phyloP scores from a whole-genome alignment of 2,329 filamentous ascomycete genomes.

The Boeremia lycopersici region DNA sequence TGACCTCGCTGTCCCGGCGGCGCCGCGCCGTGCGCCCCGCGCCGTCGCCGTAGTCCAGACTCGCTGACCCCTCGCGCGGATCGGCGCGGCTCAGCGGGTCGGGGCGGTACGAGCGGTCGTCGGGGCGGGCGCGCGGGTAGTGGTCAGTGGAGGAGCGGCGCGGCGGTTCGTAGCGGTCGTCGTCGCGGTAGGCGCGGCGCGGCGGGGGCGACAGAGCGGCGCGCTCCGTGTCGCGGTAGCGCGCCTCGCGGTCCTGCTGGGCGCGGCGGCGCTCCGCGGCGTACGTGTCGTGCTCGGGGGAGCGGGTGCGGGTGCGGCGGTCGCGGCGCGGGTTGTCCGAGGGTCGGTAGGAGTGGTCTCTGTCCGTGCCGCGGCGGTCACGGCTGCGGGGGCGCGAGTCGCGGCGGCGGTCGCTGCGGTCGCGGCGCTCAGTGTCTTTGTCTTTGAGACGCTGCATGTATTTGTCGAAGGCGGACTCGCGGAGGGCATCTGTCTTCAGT shows the following conservation, averaged over 20 bases:
- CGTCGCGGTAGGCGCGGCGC: slow-evolving; percentile 50
- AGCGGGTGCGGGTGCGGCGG: slow-evolving; percentile 71
- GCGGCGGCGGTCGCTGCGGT: slow-evolving; percentile 47
- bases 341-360: slow-evolving; percentile 50
- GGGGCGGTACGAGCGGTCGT: slow-evolving; percentile 75
- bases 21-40: background rate
- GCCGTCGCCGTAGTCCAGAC: slow-evolving; percentile 87
- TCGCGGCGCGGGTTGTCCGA: slow-evolving; percentile 47
- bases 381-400: slow-evolving; percentile 53
- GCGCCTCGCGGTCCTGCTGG: slow-evolving; percentile 90
- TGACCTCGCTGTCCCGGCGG: slow-evolving; percentile 58
- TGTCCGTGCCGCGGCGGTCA: slow-evolving; percentile 49
- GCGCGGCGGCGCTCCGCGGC: slow-evolving; percentile 94
- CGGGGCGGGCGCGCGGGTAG: slow-evolving; percentile 85
- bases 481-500: slow-evolving; percentile 80
- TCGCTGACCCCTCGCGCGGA: slow-evolving; percentile 72
- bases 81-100: slow-evolving; percentile 69
- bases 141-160: slow-evolving; percentile 67
- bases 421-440: slow-evolving; percentile 73
- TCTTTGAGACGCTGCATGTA: slow-evolving; percentile 88
- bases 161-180: slow-evolving; percentile 52
- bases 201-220: slow-evolving; percentile 63
- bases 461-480: slow-evolving; percentile 87
- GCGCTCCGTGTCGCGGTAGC: slow-evolving; percentile 82
- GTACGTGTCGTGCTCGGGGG: slow-evolving; percentile 91